Evolutionary conservation across 305 asterid species (phyloP), one percentile per base, ranked within the genome.

Genomic region (Fraxinus velutina): DNA sequence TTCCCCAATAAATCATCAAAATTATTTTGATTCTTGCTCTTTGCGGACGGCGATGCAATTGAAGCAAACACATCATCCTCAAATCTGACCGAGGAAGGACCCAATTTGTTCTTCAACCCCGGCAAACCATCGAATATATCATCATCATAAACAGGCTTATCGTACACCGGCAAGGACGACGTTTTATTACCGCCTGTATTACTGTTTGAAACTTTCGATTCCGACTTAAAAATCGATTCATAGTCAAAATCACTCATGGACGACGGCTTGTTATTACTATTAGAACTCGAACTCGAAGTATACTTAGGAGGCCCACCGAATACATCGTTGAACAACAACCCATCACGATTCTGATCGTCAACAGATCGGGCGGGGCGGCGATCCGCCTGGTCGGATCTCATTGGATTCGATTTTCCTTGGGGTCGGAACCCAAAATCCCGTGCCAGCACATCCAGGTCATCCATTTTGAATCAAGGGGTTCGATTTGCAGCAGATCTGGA

Each of bases 61-160:
- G 93, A 75, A 6, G 85, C 88, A 78, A 94, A 94, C 73, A 85
- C 91, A 27, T 92, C 89, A 1, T 91, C 92, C 3, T 91, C 97
- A 79, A 92, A 92, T 84, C 75, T 88, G 80, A 85, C 87, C 8
- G 88, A 73, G 22, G 93, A 74, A 13, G 90, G 55, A 60, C 90
- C 83, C 3, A 95, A 75, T 87, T 92, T 96, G 88, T 86, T 91
- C 87, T 94, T 96, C 87, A 96, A 27, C 78, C 97, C 97, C 0
- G 98, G 95, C 86, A 96, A 85, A 68, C 98, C 97, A 57, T 90
- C 94, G 74, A 96, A 96, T 68, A 96, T 91, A 87, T 96, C 98
- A 13, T 96, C 99, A 24, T 94, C 98, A 27, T 94, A 96, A 50
- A 93, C 92, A 33, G 99, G 99, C 86, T 92, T 94, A 87, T 96